A percentile compares a stretch with the other conserved stretches of the same genome.
Evolutionary conservation across 495 filamentous ascomycete genomes (phyloP).

Genomic region (Penicillium maclennaniae): DNA sequence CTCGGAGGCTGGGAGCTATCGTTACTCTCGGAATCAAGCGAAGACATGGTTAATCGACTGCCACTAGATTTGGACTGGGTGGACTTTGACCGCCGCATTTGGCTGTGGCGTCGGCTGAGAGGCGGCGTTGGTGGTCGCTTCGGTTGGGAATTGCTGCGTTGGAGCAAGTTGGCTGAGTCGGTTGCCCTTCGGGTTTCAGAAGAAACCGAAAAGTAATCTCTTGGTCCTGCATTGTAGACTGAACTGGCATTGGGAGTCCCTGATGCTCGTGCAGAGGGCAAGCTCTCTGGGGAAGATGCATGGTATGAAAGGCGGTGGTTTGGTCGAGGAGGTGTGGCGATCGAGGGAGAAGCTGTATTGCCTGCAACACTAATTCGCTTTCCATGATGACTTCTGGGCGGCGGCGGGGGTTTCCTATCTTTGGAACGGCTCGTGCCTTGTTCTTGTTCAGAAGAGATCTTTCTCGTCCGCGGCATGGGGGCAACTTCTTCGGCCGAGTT

Average conservation of each 20-base stretch:
- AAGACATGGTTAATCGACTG: constrained; percentile 30
- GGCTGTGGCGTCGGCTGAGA: constrained; percentile 45
- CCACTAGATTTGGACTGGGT: constrained; percentile 32
- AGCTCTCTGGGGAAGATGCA: constrained; percentile 21
- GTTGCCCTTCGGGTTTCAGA: constrained; percentile 12
- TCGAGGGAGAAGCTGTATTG: constrained; percentile 24
- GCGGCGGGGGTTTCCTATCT: constrained; percentile 50
- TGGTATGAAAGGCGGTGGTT: constrained; percentile 30
- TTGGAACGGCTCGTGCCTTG: constrained; percentile 33
- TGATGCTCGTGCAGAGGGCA: constrained; percentile 14
- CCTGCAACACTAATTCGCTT: constrained; percentile 53
- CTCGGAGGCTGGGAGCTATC: constrained; percentile 33
- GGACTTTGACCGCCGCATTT: constrained; percentile 42
- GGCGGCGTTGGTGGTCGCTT: constrained; percentile 51
- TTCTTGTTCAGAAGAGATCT: constrained; percentile 28
- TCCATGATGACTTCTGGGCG: constrained; percentile 64
- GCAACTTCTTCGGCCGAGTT: constrained; percentile 2
- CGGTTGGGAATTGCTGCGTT: constrained; percentile 36
- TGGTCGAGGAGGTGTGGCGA: constrained; percentile 22
- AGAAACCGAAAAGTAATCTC: constrained; percentile 30
- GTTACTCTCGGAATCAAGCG: constrained; percentile 21
- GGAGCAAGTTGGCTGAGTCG: constrained; percentile 24
- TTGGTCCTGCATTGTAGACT: constrained; percentile 36
- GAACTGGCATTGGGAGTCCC: constrained; percentile 47
- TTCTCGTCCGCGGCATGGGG: constrained; percentile 25